Conservation (phyloP, 129 eudicot genomes). For the Saposhnikovia divaricata region DNA sequence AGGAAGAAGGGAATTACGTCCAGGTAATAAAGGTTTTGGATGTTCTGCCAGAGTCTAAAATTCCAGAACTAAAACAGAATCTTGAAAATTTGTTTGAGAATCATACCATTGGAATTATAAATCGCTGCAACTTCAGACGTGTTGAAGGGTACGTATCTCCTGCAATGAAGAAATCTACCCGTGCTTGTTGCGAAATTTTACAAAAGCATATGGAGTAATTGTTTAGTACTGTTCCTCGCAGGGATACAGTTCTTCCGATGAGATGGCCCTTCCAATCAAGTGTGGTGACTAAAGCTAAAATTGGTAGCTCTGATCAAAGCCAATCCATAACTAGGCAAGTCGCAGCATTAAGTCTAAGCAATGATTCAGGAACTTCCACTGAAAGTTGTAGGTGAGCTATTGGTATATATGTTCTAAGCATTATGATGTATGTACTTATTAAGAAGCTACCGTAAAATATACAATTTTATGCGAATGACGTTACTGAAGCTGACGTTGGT, state of each 20-base stretch:
- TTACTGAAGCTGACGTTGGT: not conserved
- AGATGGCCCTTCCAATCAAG: constrained; percentile 40
- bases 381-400: constrained; percentile 9
- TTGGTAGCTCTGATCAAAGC: constrained; percentile 7
- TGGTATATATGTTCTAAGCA: not conserved
- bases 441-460: not conserved
- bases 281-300: not conserved
- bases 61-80: constrained; percentile 25
- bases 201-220: not conserved
- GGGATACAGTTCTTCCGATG: constrained; percentile 46
- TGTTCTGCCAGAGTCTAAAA: constrained; percentile 31
- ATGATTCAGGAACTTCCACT: constrained; percentile 8
- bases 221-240: not conserved
- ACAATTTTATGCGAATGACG: not conserved
- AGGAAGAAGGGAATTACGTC: constrained; percentile 25
- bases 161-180: not conserved
- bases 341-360: constrained; percentile 22
- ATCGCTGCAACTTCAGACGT: constrained; percentile 35
- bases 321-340: constrained; percentile 23
- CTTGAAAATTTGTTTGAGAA: constrained; percentile 32
- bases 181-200: too few species aligned
- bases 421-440: too few species aligned
- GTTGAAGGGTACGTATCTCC: constrained; percentile 40
- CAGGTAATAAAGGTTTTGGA: constrained; percentile 60
- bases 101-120: constrained; percentile 28